phyloP scores from a whole-genome alignment of 2,329 filamentous ascomycete species.

The Penicillium sp. region DNA sequence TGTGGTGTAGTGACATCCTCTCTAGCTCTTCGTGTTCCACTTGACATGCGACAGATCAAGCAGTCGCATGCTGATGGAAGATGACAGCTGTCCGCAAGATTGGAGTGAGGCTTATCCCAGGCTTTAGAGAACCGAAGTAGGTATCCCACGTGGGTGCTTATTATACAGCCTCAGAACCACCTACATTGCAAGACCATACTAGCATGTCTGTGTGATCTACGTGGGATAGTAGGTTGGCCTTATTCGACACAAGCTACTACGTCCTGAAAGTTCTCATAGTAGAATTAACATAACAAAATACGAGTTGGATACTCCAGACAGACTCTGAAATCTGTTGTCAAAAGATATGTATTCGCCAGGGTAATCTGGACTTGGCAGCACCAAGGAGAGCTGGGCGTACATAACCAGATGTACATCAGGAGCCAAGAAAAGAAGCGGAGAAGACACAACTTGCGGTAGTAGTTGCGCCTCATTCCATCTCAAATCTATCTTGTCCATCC shows the following conservation, averaged over 20 bases:
- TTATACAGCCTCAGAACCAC: neutral
- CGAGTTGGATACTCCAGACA: neutral
- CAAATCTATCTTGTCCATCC: slow-evolving; percentile 1
- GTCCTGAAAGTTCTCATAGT: neutral
- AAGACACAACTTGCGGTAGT: neutral
- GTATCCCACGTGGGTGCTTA: neutral
- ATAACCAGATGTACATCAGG: slow-evolving; percentile 26
- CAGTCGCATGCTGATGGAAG: too few relatives aligned
- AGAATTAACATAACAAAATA: slow-evolving; percentile 10
- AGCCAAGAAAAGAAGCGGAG: slow-evolving; percentile 11
- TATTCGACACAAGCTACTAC: neutral
- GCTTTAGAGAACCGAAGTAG: neutral
- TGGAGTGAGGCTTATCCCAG: too few relatives aligned
- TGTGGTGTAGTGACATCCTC: neutral
- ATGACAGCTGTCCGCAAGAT: too few relatives aligned
- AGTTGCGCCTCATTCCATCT: slow-evolving; percentile 4
- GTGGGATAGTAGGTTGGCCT: neutral
- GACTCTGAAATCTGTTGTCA: slow-evolving; percentile 5
- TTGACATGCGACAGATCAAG: too few relatives aligned
- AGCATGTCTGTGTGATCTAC: neutral
- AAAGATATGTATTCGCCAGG: slow-evolving; percentile 19
- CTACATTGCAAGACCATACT: neutral
- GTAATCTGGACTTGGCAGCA: slow-evolving; percentile 4
- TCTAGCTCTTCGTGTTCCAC: neutral
- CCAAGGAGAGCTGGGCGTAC: slow-evolving; percentile 15